Conservation (phyloP, 768 basidiomycete species). For the Rhizopogon vulgaris region DNA sequence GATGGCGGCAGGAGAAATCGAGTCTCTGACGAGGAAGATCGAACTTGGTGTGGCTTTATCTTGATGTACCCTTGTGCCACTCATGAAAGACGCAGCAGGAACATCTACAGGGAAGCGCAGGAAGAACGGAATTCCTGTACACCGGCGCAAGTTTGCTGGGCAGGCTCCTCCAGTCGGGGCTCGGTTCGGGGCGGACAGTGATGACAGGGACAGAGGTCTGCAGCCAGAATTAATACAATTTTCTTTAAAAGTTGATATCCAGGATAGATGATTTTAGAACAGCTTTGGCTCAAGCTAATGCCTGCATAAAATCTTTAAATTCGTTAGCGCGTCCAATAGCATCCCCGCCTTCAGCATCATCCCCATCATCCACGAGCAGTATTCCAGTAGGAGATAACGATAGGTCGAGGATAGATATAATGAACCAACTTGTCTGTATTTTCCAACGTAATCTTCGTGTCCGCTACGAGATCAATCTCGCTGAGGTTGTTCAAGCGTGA, state of each 20-base stretch:
- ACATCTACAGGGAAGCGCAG: conserved; percentile 24
- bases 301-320: conserved; percentile 50
- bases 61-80: background rate
- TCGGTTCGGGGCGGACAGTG: conserved; percentile 25
- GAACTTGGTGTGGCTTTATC: conserved; percentile 34
- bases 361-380: conserved; percentile 28
- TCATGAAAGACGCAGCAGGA: conserved; percentile 21
- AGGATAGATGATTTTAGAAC: conserved; percentile 66
- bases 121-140: conserved; percentile 18
- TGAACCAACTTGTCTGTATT: conserved; percentile 58
- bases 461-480: conserved; percentile 64
- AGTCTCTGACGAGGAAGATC: conserved; percentile 46
- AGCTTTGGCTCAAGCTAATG: conserved; percentile 57
- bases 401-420: conserved; percentile 52
- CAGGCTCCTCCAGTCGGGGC: conserved; percentile 23
- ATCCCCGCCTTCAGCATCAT: conserved; percentile 29
- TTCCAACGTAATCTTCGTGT: conserved; percentile 70
- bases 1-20: conserved; percentile 70
- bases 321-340: conserved; percentile 33
- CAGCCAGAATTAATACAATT: background rate
- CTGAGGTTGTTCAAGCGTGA: conserved; percentile 71
- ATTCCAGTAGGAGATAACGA: conserved; percentile 33
- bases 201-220: conserved; percentile 31
- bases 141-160: conserved; percentile 29
- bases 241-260: background rate